Evolutionary conservation across 192 early-diverging fungal species (phyloP).

Genomic region (Entomortierella chlamydospora): DNA sequence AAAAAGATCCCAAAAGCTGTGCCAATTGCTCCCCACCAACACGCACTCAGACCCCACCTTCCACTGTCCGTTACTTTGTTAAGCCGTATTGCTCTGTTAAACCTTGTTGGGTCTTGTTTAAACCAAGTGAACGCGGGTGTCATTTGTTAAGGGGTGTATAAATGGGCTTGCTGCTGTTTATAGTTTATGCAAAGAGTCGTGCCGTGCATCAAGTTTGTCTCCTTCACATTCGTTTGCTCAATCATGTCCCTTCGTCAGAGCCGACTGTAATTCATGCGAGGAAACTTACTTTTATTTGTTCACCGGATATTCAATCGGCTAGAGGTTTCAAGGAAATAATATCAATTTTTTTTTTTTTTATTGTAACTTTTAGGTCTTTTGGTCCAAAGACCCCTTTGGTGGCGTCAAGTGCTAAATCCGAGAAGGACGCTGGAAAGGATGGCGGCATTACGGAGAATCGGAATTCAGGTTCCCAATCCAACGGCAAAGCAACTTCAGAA

Average conservation of each 20-base stretch:
- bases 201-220: too few relatives aligned
- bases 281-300: too few relatives aligned
- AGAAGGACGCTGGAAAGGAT: neutral
- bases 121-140: too few relatives aligned
- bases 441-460: neutral
- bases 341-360: neutral
- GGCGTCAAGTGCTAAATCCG: conserved; percentile 25
- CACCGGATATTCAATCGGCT: too few relatives aligned
- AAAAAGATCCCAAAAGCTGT: too few relatives aligned
- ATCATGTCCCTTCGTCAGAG: conserved; percentile 49
- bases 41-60: too few relatives aligned
- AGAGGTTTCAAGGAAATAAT: too few relatives aligned
- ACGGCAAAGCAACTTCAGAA: neutral
- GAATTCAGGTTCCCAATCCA: neutral
- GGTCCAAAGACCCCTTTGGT: conserved; percentile 44
- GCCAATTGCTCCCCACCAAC: too few relatives aligned
- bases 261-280: conserved; percentile 20
- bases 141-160: neutral
- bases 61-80: too few relatives aligned
- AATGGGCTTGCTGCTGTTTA: too few relatives aligned
- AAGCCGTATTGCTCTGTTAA: too few relatives aligned
- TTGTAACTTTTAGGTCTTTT: conserved; percentile 25
- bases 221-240: neutral
- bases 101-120: too few relatives aligned
- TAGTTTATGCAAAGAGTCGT: neutral